Base-by-base conservation (phyloP, 169 alveolate species). In the Perkinsus olseni region DNA sequence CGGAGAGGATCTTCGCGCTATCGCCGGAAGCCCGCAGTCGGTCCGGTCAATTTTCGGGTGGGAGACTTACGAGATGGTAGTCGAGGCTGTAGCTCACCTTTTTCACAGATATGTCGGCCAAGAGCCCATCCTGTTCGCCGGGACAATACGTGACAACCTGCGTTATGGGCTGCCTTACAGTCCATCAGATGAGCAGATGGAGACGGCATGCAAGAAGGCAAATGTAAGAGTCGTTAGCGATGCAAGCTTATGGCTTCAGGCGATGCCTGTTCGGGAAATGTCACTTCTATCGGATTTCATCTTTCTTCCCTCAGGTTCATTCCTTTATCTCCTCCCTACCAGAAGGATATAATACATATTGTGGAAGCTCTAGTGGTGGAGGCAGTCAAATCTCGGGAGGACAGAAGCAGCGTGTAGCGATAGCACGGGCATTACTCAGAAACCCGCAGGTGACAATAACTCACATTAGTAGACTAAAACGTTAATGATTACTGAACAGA, bases 61-160 rank as follows among this genome's bases (percentile, higher is more conserved):
- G 50, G 21, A 40, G n/a, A 62, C 34, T 62, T 24, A 62, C 8
- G n/a, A 13, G 13, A 62, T 13, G 28, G 1, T 13, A 21, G 28
- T 8, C 28, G 13, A 4, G 17, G 28, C 28, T 13, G 13, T 62
- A 24, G 31, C 31, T 24, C 37, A 13, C 10, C 31, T 62, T 24
- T 28, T 62, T 24, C 34, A 21, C 82, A 62, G 82, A 13, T 91
- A 91, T 38, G 98, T 97, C 6, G 97, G 98, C 38, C 99, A 98
- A 96, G 98, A 98, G 74, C 99, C 99, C 24, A 95, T 96, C 92
- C 96, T 98, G 74, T 98, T 98, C 92, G 97, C 97, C 74, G 99
- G 96, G 95, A 96, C 99, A 6, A 98, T 98, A 40, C 96, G 95
- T 74, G 98, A 98, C 92, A 98, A 98, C 94, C 93, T 98, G 38